These are phyloP conservation scores for Starmera caribaea DNA, from an alignment of 805 yeast genomes.

Conservation along the genomic window DNA sequence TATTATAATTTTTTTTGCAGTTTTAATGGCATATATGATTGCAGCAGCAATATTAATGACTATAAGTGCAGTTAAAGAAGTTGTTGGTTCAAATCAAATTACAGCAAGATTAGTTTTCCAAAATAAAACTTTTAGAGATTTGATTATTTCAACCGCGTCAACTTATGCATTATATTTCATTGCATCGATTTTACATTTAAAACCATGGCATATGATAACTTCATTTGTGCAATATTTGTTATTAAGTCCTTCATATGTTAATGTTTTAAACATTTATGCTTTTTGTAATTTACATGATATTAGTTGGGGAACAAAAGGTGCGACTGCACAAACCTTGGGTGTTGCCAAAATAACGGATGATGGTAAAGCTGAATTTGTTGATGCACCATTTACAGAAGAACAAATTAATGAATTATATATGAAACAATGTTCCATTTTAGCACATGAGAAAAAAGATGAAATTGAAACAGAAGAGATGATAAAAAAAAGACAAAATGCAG, in stretches of 20 bases:
- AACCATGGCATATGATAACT: constrained; percentile 90
- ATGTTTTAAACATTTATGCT: constrained; percentile 87
- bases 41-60: constrained; percentile 82
- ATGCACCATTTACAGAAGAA: constrained; percentile 63
- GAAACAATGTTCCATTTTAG: constrained; percentile 51
- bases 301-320: constrained; percentile 97
- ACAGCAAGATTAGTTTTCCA: constrained; percentile 42
- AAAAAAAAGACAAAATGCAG: constrained; percentile 23
- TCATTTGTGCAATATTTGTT: constrained; percentile 77
- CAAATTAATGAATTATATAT: constrained; percentile 73
- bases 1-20: constrained; percentile 73
- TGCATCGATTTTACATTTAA: constrained; percentile 73
- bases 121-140: constrained; percentile 70
- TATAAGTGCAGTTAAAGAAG: constrained; percentile 53
- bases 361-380: constrained; percentile 53
- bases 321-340: constrained; percentile 66
- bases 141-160: constrained; percentile 75
- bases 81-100: constrained; percentile 23
- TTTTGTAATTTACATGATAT: constrained; percentile 94
- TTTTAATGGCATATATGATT: constrained; percentile 80
- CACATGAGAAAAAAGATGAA: constrained; percentile 22
- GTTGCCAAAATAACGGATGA: constrained; percentile 63
- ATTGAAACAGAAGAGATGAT: constrained; percentile 19
- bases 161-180: constrained; percentile 75
- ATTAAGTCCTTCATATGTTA: constrained; percentile 82